These are phyloP conservation scores for Fusarium incarnatum DNA, from an alignment of 2,329 filamentous ascomycete genomes.

Conservation along the genomic window DNA sequence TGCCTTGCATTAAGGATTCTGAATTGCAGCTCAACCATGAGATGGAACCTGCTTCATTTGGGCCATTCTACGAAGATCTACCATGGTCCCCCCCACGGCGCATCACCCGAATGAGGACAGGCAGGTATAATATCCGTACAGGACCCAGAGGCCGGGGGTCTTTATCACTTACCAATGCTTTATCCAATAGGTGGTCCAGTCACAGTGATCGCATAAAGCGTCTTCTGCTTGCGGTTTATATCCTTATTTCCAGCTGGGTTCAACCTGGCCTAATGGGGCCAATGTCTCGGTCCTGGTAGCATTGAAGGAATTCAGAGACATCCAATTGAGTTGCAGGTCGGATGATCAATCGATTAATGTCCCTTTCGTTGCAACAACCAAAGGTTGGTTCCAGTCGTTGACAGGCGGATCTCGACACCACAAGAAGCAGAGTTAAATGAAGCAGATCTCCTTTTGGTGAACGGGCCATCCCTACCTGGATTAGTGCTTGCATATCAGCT, in stretches of 20 bases:
- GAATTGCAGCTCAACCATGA: slow-evolving; percentile 6
- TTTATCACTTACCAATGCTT: slow-evolving; percentile 14
- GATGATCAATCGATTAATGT: slow-evolving; percentile 18
- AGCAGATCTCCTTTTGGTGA: slow-evolving; percentile 42
- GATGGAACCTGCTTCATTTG: slow-evolving; percentile 37
- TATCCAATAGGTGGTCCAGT: slow-evolving; percentile 21
- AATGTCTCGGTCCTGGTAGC: neutral
- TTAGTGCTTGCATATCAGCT: slow-evolving; percentile 23
- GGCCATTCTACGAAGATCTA: slow-evolving; percentile 43
- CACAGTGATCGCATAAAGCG: slow-evolving; percentile 10
- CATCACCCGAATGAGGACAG: slow-evolving; percentile 34
- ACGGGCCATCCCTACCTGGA: slow-evolving; percentile 14
- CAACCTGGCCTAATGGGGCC: slow-evolving; percentile 5
- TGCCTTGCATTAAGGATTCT: slow-evolving; percentile 8
- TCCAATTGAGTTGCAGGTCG: slow-evolving; percentile 29
- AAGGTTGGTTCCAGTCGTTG: slow-evolving; percentile 26
- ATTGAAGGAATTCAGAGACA: slow-evolving; percentile 1
- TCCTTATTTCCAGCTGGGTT: slow-evolving; percentile 29
- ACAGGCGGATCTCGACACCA: slow-evolving; percentile 38
- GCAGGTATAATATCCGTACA: slow-evolving; percentile 13
- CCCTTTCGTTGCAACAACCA: slow-evolving; percentile 4
- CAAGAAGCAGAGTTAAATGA: slow-evolving; percentile 44
- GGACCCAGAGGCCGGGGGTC: slow-evolving; percentile 19
- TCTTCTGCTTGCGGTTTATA: slow-evolving; percentile 20
- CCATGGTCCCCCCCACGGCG: slow-evolving; percentile 22